These are phyloP conservation scores for Cryptococcus sp. DNA, from an alignment of 1,284 basidiomycete genomes.

Conservation along the genomic window DNA sequence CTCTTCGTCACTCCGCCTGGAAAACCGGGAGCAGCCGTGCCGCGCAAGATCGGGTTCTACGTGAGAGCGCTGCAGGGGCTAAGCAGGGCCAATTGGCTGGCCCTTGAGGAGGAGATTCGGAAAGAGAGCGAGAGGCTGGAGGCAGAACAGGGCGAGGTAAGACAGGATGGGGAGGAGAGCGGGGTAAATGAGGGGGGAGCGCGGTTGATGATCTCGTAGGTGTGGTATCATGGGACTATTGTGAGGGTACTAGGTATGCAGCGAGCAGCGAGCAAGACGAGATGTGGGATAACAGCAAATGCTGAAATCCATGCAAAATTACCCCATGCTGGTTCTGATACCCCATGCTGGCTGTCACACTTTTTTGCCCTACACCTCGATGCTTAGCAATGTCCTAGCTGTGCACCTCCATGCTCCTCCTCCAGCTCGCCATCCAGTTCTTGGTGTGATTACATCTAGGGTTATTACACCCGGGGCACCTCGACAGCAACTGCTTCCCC, in stretches of 20 bases:
- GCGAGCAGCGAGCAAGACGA: too few relatives aligned
- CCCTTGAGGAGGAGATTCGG: constrained; percentile 20
- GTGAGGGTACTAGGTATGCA: neutral
- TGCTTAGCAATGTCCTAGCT: neutral
- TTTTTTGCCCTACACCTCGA: neutral
- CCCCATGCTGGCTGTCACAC: neutral
- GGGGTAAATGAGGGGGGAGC: neutral
- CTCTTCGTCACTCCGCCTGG: constrained; percentile 19
- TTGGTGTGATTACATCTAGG: constrained; percentile 82
- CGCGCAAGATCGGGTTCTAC: constrained; percentile 44
- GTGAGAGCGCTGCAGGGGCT: constrained; percentile 28
- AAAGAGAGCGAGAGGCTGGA: constrained; percentile 9
- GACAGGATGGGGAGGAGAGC: neutral
- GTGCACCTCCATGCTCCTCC: constrained; percentile 9
- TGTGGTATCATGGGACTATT: neutral
- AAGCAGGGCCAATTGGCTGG: constrained; percentile 34
- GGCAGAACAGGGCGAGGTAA: neutral
- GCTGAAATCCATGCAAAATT: neutral
- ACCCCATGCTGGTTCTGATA: neutral
- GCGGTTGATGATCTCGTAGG: constrained; percentile 2
- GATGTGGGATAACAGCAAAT: neutral
- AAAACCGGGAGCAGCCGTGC: constrained; percentile 14
- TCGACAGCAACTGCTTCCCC: constrained; percentile 75
- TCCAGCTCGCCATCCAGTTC: constrained; percentile 67
- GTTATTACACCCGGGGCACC: constrained; percentile 92